Evolutionary conservation across 2,329 filamentous ascomycete species (phyloP).

Genomic region (Claviceps cyperi): DNA sequence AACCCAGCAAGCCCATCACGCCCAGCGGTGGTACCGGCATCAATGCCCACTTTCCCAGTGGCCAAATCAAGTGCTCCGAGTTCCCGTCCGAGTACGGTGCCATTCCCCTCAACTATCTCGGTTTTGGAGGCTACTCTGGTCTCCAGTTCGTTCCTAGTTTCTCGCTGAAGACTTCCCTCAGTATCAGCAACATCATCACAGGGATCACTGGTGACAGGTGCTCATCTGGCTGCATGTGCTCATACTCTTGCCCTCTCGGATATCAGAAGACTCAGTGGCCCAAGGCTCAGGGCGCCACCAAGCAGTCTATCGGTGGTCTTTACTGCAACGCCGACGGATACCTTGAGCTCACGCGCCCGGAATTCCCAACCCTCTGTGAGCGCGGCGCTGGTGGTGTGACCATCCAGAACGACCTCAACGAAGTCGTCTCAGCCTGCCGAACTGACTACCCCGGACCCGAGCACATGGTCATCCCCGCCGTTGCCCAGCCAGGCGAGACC

Average conservation of each 20-base stretch:
- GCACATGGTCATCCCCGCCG: conserved; percentile 67
- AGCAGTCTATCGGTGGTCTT: conserved; percentile 79
- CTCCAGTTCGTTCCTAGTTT: conserved; percentile 51
- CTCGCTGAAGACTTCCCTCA: conserved; percentile 25
- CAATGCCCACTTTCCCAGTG: conserved; percentile 58
- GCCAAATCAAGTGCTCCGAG: conserved; percentile 50
- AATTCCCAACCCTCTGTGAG: conserved; percentile 59
- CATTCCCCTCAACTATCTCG: conserved; percentile 52
- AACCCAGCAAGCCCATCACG: background rate
- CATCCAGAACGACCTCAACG: conserved; percentile 58
- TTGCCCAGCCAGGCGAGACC: conserved; percentile 42
- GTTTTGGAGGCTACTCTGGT: conserved; percentile 62
- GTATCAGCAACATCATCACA: conserved; percentile 53
- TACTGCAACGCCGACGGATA: conserved; percentile 60
- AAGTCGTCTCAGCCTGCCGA: conserved; percentile 65
- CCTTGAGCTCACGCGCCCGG: conserved; percentile 60
- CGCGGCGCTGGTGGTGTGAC: conserved; percentile 53
- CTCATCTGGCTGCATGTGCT: conserved; percentile 57
- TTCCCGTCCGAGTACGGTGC: conserved; percentile 80
- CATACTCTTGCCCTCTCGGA: conserved; percentile 81
- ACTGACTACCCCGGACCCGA: conserved; percentile 95
- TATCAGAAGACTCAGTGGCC: conserved; percentile 94
- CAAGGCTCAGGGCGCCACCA: conserved; percentile 55
- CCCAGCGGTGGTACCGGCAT: conserved; percentile 29
- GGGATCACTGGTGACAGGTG: conserved; percentile 48